Percentiles rank a stretch among this genome's conserved stretches.
phyloP scores from a whole-genome alignment of 768 basidiomycete species.

The Pulveroboletus sp. region DNA sequence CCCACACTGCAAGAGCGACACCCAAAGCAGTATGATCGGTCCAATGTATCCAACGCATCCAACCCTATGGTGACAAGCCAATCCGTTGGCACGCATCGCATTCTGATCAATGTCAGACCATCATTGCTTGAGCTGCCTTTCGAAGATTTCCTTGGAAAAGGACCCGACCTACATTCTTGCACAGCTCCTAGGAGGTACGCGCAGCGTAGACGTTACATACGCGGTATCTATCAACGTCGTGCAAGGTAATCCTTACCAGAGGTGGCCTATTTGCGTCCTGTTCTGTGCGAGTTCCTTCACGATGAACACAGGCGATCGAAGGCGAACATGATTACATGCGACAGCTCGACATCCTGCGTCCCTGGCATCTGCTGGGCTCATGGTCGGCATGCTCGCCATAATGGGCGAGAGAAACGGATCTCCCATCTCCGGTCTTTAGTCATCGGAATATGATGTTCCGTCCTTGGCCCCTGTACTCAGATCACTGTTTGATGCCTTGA shows the following conservation, averaged over 20 bases:
- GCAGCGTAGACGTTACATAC: too few relatives aligned
- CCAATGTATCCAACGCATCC: too few relatives aligned
- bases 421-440: slow-evolving; percentile 34
- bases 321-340: background rate
- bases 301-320: background rate
- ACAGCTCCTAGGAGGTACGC: too few relatives aligned
- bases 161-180: too few relatives aligned
- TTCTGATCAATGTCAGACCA: slow-evolving; percentile 38
- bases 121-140: slow-evolving; percentile 58
- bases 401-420: slow-evolving; percentile 50
- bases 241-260: too few relatives aligned
- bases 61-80: too few relatives aligned
- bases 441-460: slow-evolving; percentile 49
- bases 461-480: slow-evolving; percentile 55
- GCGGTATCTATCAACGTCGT: too few relatives aligned
- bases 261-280: slow-evolving; percentile 43
- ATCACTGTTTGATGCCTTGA: slow-evolving; percentile 43
- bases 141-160: too few relatives aligned
- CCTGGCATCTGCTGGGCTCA: slow-evolving; percentile 47
- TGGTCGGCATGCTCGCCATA: slow-evolving; percentile 47
- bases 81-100: too few relatives aligned
- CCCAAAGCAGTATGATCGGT: too few relatives aligned
- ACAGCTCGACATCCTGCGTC: slow-evolving; percentile 43
- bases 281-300: slow-evolving; percentile 33
- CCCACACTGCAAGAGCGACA: too few relatives aligned